Evolutionary conservation across 139 green algal species (phyloP), one percentile per base, ranked within the genome.

Genomic region (Chlamydomonas asymmetrica): DNA sequence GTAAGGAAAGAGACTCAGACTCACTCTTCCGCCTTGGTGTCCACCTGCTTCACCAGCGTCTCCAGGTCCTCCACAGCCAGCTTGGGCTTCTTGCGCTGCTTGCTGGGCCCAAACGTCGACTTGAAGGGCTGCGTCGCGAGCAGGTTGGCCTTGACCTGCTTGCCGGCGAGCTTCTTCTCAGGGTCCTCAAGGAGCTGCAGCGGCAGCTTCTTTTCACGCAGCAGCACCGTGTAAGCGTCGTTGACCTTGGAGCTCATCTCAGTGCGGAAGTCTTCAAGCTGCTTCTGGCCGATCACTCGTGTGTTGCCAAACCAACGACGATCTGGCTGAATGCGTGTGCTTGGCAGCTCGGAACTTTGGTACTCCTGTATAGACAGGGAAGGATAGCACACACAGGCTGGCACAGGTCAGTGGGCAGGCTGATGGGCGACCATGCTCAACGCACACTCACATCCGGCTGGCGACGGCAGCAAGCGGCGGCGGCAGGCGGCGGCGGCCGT

Each of bases 281-380:
- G 94, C 83, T 97, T 96, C 83, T 97, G 93, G 0, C 96, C 96
- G 25, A 99, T 91, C 4, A 98, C 93, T 40, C 96, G 91, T 20
- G 96, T 98, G 88, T 99, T 99, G 67, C 96, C 94, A 75, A 98
- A 97, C 93, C 92, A 97, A 31, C 97, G 88, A 13, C 97, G 83
- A 83, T 99, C 95, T 25, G 96, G 96, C 66, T 97, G 90, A 71
- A 99, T 99, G 50, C 97, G 87, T 25, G 94, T 98, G 61, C 73
- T 93, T n/a, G 97, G 96, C 49, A 99, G 83, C 3, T 97, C 95
- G 74, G 93, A 96, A 43, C 86, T 95, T 83, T 99, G 96, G 43
- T 98, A 82, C 18, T 97, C 91, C 87, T 97, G 86, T 32, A 56
- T 18, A 25, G 5, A 35, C 20, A 27, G 2, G 38, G 38, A 20